Evolutionary conservation across 202 grass and related monocot species (phyloP).

Genomic region (Hordeum pubiflorum): DNA sequence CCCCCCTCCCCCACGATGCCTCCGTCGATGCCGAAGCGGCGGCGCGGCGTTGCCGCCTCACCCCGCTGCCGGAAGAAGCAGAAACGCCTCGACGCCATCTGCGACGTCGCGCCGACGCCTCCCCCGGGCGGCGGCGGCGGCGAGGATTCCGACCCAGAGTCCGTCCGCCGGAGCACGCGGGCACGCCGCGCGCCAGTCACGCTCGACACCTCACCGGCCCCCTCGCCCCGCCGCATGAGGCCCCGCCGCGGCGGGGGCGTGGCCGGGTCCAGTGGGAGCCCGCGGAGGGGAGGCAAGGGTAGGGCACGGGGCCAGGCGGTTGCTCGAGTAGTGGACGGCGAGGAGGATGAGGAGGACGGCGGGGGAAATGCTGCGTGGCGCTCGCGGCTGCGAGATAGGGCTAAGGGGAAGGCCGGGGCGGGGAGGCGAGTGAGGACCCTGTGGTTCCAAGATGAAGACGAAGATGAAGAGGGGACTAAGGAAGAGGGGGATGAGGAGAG

Average conservation of each 20-base stretch:
- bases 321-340: slow-evolving; percentile 26
- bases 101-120: slow-evolving; percentile 36
- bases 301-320: slow-evolving; percentile 27
- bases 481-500: background rate
- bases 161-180: slow-evolving; percentile 66
- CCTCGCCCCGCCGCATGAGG: slow-evolving; percentile 50
- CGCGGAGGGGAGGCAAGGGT: slow-evolving; percentile 34
- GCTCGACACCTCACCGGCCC: slow-evolving; percentile 74
- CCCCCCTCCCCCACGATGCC: slow-evolving; percentile 25
- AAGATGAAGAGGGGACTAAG: background rate
- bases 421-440: slow-evolving; percentile 33
- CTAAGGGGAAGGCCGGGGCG: slow-evolving; percentile 44
- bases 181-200: slow-evolving; percentile 57
- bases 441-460: slow-evolving; percentile 17
- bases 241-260: slow-evolving; percentile 19
- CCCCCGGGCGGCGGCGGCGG: background rate
- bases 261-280: slow-evolving; percentile 25
- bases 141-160: slow-evolving; percentile 29
- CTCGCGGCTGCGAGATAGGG: slow-evolving; percentile 64
- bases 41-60: slow-evolving; percentile 33
- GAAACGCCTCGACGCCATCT: slow-evolving; percentile 84
- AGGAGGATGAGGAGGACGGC: slow-evolving; percentile 26
- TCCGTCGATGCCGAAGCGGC: slow-evolving; percentile 41
- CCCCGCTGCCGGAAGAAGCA: slow-evolving; percentile 68
- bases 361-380: slow-evolving; percentile 43